Conservation (phyloP, 257 asterid species). For the Salvia rosmarinus region DNA sequence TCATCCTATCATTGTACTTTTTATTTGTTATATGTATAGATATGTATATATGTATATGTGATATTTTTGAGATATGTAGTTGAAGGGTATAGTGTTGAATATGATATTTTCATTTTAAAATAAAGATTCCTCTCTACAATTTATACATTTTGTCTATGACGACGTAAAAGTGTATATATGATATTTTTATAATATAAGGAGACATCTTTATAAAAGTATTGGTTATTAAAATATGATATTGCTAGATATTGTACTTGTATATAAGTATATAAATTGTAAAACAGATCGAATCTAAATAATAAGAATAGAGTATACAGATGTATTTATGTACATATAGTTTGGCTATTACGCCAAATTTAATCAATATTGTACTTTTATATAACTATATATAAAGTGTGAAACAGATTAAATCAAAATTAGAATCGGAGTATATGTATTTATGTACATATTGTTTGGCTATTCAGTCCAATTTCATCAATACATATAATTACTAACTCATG, state of each 20-base stretch:
- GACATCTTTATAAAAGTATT: no score
- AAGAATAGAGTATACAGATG: neutral
- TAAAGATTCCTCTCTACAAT: neutral
- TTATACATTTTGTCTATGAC: neutral
- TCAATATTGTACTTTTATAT: no score
- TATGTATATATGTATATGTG: neutral
- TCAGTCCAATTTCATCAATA: neutral
- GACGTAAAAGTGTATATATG: no score
- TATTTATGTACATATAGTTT: neutral
- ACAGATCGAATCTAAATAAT: neutral
- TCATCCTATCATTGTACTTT: neutral
- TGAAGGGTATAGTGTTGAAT: no score
- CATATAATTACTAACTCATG: slow-evolving; percentile 18
- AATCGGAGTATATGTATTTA: neutral
- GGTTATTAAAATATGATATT: neutral
- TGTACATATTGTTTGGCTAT: no score
- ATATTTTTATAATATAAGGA: no score
- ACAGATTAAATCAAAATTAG: neutral
- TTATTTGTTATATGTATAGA: neutral
- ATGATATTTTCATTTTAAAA: neutral
- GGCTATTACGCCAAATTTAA: neutral
- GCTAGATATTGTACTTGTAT: neutral
- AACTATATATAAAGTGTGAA: neutral
- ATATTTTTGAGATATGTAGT: no score
- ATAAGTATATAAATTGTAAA: neutral